phyloP scores from a whole-genome alignment of 1,284 basidiomycete genomes.

The Amylostereum chailletii region DNA sequence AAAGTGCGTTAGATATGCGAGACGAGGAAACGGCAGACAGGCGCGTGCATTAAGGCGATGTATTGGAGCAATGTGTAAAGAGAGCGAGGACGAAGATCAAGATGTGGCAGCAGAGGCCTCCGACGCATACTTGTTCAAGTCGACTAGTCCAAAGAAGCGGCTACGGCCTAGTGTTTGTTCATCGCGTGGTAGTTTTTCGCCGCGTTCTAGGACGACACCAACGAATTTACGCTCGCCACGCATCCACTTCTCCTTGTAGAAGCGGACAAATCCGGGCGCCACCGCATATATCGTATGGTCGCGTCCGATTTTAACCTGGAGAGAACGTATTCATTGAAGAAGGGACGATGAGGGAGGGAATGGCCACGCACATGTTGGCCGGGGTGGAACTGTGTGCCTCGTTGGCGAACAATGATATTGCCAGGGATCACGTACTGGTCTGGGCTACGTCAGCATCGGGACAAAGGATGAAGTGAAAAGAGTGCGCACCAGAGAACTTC shows the following conservation, averaged over 20 bases:
- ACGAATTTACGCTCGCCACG: conserved; percentile 70
- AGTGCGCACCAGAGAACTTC: conserved; percentile 79
- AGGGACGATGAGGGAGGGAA: conserved; percentile 4
- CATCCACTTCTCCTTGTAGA: conserved; percentile 74
- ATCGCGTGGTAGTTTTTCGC: conserved; percentile 80
- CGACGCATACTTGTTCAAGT: conserved; percentile 30
- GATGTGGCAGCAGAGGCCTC: not conserved
- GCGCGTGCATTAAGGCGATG: too few species aligned
- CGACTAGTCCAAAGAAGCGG: conserved; percentile 66
- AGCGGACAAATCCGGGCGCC: conserved; percentile 85
- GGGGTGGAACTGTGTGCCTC: conserved; percentile 84
- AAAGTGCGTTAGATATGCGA: too few species aligned
- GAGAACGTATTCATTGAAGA: conserved; percentile 5
- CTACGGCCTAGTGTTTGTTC: conserved; percentile 64
- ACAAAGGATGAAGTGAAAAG: not conserved
- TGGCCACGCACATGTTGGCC: conserved; percentile 71
- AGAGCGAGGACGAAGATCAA: conserved; percentile 1
- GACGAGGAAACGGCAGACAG: too few species aligned
- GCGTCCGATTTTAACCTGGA: conserved; percentile 78
- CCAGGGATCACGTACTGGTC: conserved; percentile 88
- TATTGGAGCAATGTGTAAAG: too few species aligned
- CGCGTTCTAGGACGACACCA: conserved; percentile 71
- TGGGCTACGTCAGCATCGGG: conserved; percentile 18
- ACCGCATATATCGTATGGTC: conserved; percentile 90
- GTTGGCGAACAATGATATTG: conserved; percentile 89